Base-by-base conservation (phyloP, 768 basidiomycete genomes). In the Lactarius quietus region DNA sequence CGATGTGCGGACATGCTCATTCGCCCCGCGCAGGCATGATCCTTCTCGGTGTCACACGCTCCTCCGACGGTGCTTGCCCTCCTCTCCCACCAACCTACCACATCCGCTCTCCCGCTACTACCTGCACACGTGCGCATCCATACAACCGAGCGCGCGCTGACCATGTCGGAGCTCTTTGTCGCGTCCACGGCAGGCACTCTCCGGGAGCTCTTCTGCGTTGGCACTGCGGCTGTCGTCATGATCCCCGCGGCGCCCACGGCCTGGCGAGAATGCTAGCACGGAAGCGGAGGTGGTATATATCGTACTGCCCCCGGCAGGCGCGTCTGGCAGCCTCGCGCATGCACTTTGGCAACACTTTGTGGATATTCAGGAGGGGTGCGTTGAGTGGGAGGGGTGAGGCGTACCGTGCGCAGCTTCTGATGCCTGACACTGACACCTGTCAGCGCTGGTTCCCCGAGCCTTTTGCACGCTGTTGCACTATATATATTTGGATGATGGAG, bases 31-130 rank as follows among this genome's bases (percentile, higher is more conserved):
- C 43, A 20, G 94, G 95, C 57, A 89, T 92, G 76, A 93, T 98
- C 71, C 84, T 98, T 2, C 94, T 94, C 2, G 93, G 95, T 53
- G 86, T 98, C 31, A 97, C 95, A 7, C 87, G 95, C 67, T 89
- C 90, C 71, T 94, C 92, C n/a, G n/a, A n/a, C n/a, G 31, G 86
- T 91, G 51, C 83, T 97, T 41, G 72, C 80, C 0, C 86, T 98
- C 53, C 83, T 85, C 5, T 78, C 84, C 18, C 86, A 85, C 10
- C 91, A 93, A 68, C 77, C 79, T 0, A 82, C 67, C 15, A 74
- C 75, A 41, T 72, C 68, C 53, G 61, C 65, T 57, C 76, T 84
- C 63, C 77, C 76, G 7, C 77, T 79, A 57, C 69, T 81, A 57
- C 78, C 85, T 10, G 73, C 81, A 70, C 63, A 87, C 77, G 57